Conservation (phyloP, 1,139 yeast genomes). For the Debaryomycetaceae sp. region DNA sequence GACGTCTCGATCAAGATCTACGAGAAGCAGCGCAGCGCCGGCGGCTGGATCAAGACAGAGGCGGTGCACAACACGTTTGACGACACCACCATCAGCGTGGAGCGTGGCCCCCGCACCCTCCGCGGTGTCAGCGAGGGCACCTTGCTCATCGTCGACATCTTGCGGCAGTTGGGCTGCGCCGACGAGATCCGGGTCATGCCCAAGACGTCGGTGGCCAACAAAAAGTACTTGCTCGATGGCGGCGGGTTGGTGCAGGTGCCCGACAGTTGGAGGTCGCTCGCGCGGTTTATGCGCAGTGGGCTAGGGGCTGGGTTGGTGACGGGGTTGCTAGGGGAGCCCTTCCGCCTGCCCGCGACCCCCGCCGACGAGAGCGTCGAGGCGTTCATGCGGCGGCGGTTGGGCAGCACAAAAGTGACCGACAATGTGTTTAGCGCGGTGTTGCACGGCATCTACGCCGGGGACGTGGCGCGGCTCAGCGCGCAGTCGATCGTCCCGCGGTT, state of each 20-base stretch:
- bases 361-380: conserved; percentile 70
- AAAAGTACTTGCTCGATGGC: conserved; percentile 48
- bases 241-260: conserved; percentile 51
- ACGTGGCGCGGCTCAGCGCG: conserved; percentile 62
- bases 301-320: conserved; percentile 24
- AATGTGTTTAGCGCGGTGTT: conserved; percentile 75
- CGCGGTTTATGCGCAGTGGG: conserved; percentile 42
- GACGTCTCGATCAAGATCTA: conserved; percentile 61
- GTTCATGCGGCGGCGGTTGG: conserved; percentile 69
- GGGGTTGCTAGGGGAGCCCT: conserved; percentile 42
- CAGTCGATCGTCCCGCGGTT: conserved; percentile 51
- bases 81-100: conserved; percentile 33
- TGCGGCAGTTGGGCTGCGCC: conserved; percentile 39
- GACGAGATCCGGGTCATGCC: conserved; percentile 48
- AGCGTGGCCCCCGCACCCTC: conserved; percentile 74
- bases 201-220: conserved; percentile 50
- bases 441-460: conserved; percentile 93
- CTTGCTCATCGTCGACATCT: conserved; percentile 53
- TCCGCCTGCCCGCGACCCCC: conserved; percentile 18
- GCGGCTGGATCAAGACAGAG: conserved; percentile 76
- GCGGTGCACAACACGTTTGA: conserved; percentile 12
- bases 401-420: conserved; percentile 48
- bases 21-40: conserved; percentile 53
- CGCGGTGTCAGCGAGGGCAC: conserved; percentile 70
- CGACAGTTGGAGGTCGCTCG: conserved; percentile 31